Conservation (phyloP, 164 flowering plant species). For the Vitis labrusca region DNA sequence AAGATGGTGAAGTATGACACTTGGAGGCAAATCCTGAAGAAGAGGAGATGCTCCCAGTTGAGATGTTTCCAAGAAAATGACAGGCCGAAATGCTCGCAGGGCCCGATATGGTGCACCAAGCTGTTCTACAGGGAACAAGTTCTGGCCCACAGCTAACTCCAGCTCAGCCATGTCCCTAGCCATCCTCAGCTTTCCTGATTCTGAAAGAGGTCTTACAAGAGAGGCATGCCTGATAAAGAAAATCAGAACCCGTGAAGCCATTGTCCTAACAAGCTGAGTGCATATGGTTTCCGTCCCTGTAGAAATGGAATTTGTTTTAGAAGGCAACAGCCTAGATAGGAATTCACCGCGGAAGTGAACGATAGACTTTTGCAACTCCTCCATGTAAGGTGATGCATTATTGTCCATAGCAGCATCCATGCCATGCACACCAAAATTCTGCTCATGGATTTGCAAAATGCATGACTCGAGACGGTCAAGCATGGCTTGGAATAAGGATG, state of each 20-base stretch:
- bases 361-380: slow-evolving; percentile 80
- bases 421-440: slow-evolving; percentile 66
- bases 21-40: slow-evolving; percentile 83
- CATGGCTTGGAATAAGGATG: slow-evolving; percentile 89
- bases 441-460: slow-evolving; percentile 90
- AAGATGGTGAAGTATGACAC: slow-evolving; percentile 90
- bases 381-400: slow-evolving; percentile 90
- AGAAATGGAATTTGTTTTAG: slow-evolving; percentile 38
- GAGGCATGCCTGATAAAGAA: slow-evolving; percentile 90
- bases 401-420: slow-evolving; percentile 85
- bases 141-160: slow-evolving; percentile 89
- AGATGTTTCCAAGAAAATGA: slow-evolving; percentile 87
- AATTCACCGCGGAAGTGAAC: slow-evolving; percentile 83
- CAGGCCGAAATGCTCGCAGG: slow-evolving; percentile 86
- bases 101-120: slow-evolving; percentile 94
- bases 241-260: slow-evolving; percentile 82
- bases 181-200: slow-evolving; percentile 91
- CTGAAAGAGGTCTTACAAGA: slow-evolving; percentile 93
- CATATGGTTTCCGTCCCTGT: slow-evolving; percentile 68
- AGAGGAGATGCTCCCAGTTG: slow-evolving; percentile 85
- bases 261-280: slow-evolving; percentile 70
- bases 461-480: slow-evolving; percentile 84
- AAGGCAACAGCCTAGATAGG: slow-evolving; percentile 67
- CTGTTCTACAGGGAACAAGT: slow-evolving; percentile 89
- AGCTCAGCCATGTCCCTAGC: slow-evolving; percentile 98